These are phyloP conservation scores for Phytopythium delawarense DNA, from an alignment of 352 stramenopile species.

Conservation along the genomic window DNA sequence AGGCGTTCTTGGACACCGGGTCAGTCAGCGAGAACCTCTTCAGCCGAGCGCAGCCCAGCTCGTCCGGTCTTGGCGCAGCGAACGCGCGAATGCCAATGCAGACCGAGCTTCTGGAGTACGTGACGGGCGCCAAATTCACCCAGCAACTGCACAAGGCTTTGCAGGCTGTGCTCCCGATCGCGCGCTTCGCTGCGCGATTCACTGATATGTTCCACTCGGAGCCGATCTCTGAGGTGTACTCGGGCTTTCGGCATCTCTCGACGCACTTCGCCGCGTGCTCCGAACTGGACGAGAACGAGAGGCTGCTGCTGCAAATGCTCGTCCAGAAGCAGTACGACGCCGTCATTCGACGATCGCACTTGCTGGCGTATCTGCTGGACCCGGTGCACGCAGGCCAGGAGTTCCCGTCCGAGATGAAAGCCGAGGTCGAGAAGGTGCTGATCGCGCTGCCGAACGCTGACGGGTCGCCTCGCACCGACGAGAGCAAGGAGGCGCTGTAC, in stretches of 20 bases:
- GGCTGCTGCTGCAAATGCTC: conserved; percentile 14
- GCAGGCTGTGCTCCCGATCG: conserved; percentile 24
- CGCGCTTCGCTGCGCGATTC: conserved; percentile 17
- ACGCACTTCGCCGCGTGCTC: conserved; percentile 18
- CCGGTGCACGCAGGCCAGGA: conserved; percentile 36
- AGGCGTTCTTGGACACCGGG: conserved; percentile 24
- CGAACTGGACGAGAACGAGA: conserved; percentile 22
- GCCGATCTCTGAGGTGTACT: conserved; percentile 36
- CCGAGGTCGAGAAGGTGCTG: conserved; percentile 28
- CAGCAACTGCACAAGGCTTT: conserved; percentile 29
- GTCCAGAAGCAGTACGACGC: conserved; percentile 19
- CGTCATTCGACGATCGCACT: conserved; percentile 16
- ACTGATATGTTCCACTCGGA: conserved; percentile 5
- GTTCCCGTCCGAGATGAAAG: conserved; percentile 26
- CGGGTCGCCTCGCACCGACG: conserved; percentile 12
- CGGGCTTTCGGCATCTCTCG: conserved; percentile 16
- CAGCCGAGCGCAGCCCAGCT: neutral
- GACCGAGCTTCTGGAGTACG: conserved; percentile 18
- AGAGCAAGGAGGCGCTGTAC: conserved; percentile 35
- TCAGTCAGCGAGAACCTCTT: conserved; percentile 12
- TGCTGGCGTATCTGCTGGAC: conserved; percentile 38
- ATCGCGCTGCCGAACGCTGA: conserved; percentile 19
- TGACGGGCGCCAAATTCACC: conserved; percentile 19
- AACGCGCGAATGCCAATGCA: conserved; percentile 11
- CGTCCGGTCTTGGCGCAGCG: no score